Evolutionary conservation across 306 rosid species (phyloP), one percentile per base, ranked within the genome.

Genomic region (Quercus parvula): DNA sequence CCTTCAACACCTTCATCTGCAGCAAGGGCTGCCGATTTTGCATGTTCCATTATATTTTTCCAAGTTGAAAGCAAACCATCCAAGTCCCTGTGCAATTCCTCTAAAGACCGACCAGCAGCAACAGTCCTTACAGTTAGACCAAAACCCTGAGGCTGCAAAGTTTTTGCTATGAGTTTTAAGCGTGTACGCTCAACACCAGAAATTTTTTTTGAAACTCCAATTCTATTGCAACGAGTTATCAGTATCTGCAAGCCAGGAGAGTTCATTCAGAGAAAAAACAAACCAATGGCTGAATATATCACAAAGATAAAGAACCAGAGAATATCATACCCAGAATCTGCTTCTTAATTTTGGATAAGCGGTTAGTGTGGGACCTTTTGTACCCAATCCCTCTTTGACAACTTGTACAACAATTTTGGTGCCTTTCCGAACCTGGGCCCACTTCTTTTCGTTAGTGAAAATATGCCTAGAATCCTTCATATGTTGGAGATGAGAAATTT

Each of bases 1-100:
- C 99, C 99, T 74, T 91, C 96, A 46, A 93, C 88, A 55, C 99
- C 98, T 91, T 95, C 99, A 88, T 93, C 99, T 59, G 94, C 98
- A 79, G 99, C 99, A 82, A 95, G 96, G 83, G 99, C 88, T 27
- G 93, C 90, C 72, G 96, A 93, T 80, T 93, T 90, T 79, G 99
- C 99, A 75, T 95, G 87, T 76, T 95, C 99, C 73, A 79, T 79
- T 75, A 95, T 93, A 86, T 46, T 85, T 85, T 93, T 91, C 99
- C 99, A 95, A 59, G 97, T 91, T 66, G 88, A 89, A 80, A 93
- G 88, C 78, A 95, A 84, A 70, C 94, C 94, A 73, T 91, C 92
- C 68, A 95, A 88, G 84, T 95, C 99, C 81, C 89, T 93, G 84
- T 89, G 94, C 79, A 95, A 86, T 78, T 95, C 98, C 81, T 95